These are phyloP conservation scores for Cetraspora pellucida DNA, from an alignment of 192 early-diverging fungal genomes.

Conservation along the genomic window DNA sequence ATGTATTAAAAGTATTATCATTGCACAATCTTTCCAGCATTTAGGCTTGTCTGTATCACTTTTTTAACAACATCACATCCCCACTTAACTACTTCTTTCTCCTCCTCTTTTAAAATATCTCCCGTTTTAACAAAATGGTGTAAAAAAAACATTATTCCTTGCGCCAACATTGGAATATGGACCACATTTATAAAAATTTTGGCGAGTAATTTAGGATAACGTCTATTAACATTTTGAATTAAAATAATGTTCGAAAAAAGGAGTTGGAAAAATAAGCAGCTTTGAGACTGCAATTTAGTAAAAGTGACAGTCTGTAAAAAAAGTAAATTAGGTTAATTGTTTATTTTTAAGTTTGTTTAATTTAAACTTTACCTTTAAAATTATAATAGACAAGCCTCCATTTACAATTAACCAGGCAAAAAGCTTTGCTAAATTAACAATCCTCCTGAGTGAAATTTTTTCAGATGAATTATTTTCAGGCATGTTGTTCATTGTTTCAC, in stretches of 20 bases:
- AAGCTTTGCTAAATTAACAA: conserved; percentile 85
- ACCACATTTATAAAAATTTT: conserved; percentile 60
- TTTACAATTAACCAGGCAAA: conserved; percentile 78
- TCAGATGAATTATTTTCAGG: conserved; percentile 46
- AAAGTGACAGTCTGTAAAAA: conserved; percentile 64
- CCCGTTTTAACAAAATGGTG: conserved; percentile 69
- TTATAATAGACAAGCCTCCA: conserved; percentile 70
- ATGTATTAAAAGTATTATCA: background rate
- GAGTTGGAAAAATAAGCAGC: conserved; percentile 69
- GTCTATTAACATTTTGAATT: background rate
- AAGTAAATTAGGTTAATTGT: conserved; percentile 35
- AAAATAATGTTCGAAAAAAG: conserved; percentile 69
- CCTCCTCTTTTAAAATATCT: conserved; percentile 66
- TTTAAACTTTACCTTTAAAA: conserved; percentile 55
- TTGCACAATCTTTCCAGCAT: background rate
- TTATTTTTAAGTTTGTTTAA: background rate
- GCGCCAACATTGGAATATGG: conserved; percentile 68
- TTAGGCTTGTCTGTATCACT: conserved; percentile 36
- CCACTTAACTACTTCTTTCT: conserved; percentile 66
- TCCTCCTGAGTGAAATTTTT: conserved; percentile 64
- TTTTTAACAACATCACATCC: conserved; percentile 69
- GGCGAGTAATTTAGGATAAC: conserved; percentile 44
- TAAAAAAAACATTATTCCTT: conserved; percentile 86
- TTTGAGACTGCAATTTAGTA: conserved; percentile 63
- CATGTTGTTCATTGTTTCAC: conserved; percentile 47